A percentile compares a stretch with the other conserved stretches of the same genome.
Evolutionary conservation across 108 stramenopile species (phyloP).

Genomic region (Craspedostauros australis): DNA sequence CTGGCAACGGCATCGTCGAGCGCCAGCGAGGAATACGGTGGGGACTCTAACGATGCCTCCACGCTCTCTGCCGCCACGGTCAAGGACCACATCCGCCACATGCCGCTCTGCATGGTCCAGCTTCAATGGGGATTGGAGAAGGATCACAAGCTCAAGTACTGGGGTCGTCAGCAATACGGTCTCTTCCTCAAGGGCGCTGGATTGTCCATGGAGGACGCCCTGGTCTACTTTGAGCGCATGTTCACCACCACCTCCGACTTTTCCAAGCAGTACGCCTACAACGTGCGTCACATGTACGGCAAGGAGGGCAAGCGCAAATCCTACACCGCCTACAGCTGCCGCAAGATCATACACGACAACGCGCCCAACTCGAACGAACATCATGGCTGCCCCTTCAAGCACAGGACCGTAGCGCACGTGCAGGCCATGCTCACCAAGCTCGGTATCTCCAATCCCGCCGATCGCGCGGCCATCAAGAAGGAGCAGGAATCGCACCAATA

Average conservation of each 20-base stretch:
- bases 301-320: conserved; percentile 94
- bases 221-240: conserved; percentile 87
- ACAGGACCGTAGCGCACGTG: conserved; percentile 78
- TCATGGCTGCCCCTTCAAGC: conserved; percentile 98
- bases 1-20: conserved; percentile 82
- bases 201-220: conserved; percentile 87
- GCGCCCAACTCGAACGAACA: conserved; percentile 73
- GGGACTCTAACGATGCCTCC: conserved; percentile 13
- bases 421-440: conserved; percentile 48
- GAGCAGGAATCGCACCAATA: conserved; percentile 75
- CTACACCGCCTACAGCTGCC: conserved; percentile 90
- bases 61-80: conserved; percentile 65
- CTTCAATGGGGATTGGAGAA: conserved; percentile 72
- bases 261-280: conserved; percentile 92
- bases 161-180: conserved; percentile 94
- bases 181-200: conserved; percentile 97
- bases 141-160: conserved; percentile 93
- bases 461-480: conserved; percentile 68
- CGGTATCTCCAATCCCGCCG: conserved; percentile 28
- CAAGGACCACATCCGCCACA: conserved; percentile 50
- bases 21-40: conserved; percentile 13
- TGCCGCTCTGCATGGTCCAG: conserved; percentile 96
- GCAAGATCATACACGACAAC: conserved; percentile 88
- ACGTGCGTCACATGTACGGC: conserved; percentile 95
- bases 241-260: conserved; percentile 90